These are phyloP conservation scores for Solanum pinnatisectum DNA, from an alignment of 257 asterid genomes.

Conservation along the genomic window DNA sequence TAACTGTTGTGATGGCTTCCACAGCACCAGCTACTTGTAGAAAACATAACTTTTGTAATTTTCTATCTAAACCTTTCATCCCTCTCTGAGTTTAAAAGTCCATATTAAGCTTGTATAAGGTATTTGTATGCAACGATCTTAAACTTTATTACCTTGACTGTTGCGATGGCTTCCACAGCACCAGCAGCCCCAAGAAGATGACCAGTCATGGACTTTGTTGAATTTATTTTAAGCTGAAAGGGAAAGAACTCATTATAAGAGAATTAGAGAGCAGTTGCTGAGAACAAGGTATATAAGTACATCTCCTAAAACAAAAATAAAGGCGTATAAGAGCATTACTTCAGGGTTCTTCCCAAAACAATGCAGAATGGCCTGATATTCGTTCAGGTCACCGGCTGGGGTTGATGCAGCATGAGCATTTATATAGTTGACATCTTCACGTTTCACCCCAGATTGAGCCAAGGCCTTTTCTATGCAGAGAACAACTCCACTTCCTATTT, in stretches of 20 bases:
- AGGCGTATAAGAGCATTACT: conserved; percentile 25
- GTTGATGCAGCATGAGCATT: conserved; percentile 98
- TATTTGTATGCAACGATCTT: not conserved
- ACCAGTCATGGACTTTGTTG: conserved; percentile 95
- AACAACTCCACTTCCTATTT: conserved; percentile 75
- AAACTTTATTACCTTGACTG: conserved; percentile 56
- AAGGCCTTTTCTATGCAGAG: conserved; percentile 90
- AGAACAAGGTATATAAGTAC: not conserved
- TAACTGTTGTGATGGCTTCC: conserved; percentile 86
- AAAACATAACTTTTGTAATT: not conserved
- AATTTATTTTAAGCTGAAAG: conserved; percentile 75
- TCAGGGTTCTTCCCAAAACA: conserved; percentile 83
- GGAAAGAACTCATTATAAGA: not conserved
- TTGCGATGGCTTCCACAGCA: conserved; percentile 91
- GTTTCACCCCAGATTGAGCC: conserved; percentile 78
- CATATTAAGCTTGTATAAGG: not conserved
- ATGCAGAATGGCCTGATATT: conserved; percentile 65
- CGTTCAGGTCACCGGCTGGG: conserved; percentile 87
- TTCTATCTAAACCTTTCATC: not conserved
- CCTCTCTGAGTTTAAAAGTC: not conserved
- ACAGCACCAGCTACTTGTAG: conserved; percentile 63
- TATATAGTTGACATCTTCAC: conserved; percentile 82
- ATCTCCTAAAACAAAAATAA: not conserved
- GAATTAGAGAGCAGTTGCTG: not conserved
- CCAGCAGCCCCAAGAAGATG: conserved; percentile 98